A percentile compares a stretch with the other conserved stretches of the same genome.
Evolutionary conservation across 495 filamentous ascomycete genomes (phyloP).

Genomic region (Aspergillus saccharolyticus): DNA sequence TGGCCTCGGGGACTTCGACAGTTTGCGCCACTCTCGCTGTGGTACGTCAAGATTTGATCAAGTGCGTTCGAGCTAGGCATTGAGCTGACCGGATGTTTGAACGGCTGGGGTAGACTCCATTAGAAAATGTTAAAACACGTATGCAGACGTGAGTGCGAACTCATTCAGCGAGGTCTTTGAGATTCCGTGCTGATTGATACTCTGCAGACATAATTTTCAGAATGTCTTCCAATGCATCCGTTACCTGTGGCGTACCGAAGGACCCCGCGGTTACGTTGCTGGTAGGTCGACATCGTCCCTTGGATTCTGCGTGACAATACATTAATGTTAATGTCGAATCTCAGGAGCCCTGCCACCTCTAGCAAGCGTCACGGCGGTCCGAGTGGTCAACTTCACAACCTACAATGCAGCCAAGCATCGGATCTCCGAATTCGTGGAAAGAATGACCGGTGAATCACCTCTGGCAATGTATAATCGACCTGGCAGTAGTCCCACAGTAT

Average conservation of each 20-base stretch:
- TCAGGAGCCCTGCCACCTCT: slow-evolving; percentile 74
- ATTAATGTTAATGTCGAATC: slow-evolving; percentile 8
- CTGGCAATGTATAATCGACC: slow-evolving; percentile 63
- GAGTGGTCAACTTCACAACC: slow-evolving; percentile 88
- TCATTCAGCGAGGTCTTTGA: background rate
- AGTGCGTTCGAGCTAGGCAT: background rate
- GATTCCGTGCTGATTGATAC: slow-evolving; percentile 4
- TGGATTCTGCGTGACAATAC: background rate
- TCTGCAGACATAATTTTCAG: slow-evolving; percentile 38
- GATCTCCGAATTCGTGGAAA: slow-evolving; percentile 49
- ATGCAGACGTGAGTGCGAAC: slow-evolving; percentile 43
- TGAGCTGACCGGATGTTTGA: background rate
- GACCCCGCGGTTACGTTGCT: slow-evolving; percentile 43
- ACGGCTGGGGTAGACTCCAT: slow-evolving; percentile 31
- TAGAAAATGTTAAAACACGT: slow-evolving; percentile 48
- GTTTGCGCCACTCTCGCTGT: slow-evolving; percentile 43
- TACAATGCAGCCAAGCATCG: slow-evolving; percentile 80
- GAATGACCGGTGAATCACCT: slow-evolving; percentile 62
- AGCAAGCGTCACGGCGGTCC: slow-evolving; percentile 80
- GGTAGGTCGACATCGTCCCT: slow-evolving; percentile 25
- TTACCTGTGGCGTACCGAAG: slow-evolving; percentile 44
- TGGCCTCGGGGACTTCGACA: slow-evolving; percentile 41
- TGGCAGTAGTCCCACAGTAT: slow-evolving; percentile 63
- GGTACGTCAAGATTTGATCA: slow-evolving; percentile 29
- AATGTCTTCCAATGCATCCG: slow-evolving; percentile 38